Conservation (phyloP, 352 stramenopile genomes). For the Phytophthora melonis region DNA sequence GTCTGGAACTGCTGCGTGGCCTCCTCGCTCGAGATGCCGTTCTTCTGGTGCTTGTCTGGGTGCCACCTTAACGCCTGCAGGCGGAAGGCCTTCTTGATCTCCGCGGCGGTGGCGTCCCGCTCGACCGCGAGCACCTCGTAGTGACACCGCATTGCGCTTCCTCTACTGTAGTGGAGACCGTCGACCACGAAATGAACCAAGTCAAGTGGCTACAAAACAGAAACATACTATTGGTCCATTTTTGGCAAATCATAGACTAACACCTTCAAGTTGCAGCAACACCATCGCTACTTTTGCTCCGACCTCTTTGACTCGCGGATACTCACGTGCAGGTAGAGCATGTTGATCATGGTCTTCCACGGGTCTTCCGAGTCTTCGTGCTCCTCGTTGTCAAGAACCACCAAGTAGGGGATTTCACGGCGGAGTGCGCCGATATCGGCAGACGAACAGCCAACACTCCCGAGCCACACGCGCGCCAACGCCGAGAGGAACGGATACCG, state of each 20-base stretch:
- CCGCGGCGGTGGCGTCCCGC: constrained; percentile 57
- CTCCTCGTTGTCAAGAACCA: constrained; percentile 13
- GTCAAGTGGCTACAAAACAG: too few relatives aligned
- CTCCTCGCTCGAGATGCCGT: constrained; percentile 75
- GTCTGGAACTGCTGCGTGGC: constrained; percentile 85
- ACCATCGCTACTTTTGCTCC: not conserved
- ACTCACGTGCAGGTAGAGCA: constrained; percentile 21
- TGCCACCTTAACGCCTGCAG: constrained; percentile 83
- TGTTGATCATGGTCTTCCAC: constrained; percentile 13
- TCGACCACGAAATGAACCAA: too few relatives aligned
- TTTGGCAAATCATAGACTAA: constrained; percentile 1
- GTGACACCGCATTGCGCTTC: constrained; percentile 71
- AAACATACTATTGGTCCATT: not conserved
- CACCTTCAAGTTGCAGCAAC: constrained; percentile 5
- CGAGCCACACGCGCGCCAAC: constrained; percentile 23
- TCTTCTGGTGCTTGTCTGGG: constrained; percentile 87
- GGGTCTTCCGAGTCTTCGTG: constrained; percentile 6
- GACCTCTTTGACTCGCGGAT: not conserved
- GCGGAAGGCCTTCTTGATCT: constrained; percentile 86
- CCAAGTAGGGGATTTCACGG: constrained; percentile 12
- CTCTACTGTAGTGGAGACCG: too few relatives aligned
- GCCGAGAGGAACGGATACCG: constrained; percentile 15
- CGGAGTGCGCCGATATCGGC: constrained; percentile 11
- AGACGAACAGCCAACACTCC: constrained; percentile 12
- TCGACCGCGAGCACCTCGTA: constrained; percentile 83